Evolutionary conservation across 768 basidiomycete species (phyloP).

Genomic region (Trametes villosa): DNA sequence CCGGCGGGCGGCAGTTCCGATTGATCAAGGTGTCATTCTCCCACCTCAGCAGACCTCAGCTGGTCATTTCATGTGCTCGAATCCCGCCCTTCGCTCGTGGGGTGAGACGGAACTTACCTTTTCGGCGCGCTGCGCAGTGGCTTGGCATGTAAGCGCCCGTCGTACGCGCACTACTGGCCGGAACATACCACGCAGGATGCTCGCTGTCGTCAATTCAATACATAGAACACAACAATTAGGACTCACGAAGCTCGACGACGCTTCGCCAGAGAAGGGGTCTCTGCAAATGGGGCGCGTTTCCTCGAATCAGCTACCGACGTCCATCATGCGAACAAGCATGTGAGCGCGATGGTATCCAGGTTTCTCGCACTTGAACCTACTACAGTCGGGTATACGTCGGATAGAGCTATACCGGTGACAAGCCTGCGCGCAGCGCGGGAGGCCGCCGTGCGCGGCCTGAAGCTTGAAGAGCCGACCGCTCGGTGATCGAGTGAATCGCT

Average conservation of each 20-base stretch:
- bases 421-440: not conserved
- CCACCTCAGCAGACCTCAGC: not conserved
- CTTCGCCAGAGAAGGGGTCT: too few relatives aligned
- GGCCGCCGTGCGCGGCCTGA: not conserved
- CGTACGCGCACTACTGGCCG: not conserved
- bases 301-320: not conserved
- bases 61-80: slow-evolving; percentile 6
- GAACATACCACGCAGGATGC: too few relatives aligned
- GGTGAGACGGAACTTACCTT: not conserved
- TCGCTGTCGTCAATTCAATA: too few relatives aligned
- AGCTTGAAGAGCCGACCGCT: too few relatives aligned
- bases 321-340: slow-evolving; percentile 3
- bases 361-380: not conserved
- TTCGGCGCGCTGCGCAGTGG: not conserved
- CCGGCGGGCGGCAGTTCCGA: slow-evolving; percentile 14
- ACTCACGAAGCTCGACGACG: too few relatives aligned
- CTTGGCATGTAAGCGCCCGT: not conserved
- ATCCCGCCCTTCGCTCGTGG: not conserved
- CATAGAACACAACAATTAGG: too few relatives aligned
- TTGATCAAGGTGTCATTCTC: slow-evolving; percentile 7
- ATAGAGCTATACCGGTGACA: not conserved
- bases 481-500: too few relatives aligned
- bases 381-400: slow-evolving; percentile 2
- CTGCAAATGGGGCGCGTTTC: too few relatives aligned
- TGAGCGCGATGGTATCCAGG: not conserved